Evolutionary conservation across 73 alveolate genomes (phyloP).

Genomic region (Loxodes magnus): DNA sequence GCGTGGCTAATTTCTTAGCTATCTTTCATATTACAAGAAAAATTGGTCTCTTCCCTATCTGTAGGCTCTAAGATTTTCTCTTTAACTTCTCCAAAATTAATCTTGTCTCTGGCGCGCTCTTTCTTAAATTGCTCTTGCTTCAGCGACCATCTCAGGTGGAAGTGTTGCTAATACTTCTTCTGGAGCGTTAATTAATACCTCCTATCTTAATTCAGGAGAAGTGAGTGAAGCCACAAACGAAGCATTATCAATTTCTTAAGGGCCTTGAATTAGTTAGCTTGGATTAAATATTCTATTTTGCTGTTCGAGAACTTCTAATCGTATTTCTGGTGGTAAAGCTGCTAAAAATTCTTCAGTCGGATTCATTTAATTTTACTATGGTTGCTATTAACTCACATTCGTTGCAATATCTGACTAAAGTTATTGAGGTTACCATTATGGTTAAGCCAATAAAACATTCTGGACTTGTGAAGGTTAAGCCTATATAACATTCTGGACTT

Average conservation of each 20-base stretch:
- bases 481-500: too few species aligned
- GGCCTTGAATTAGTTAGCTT: slow-evolving; percentile 2
- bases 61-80: too few species aligned
- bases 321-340: slow-evolving; percentile 4
- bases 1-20: too few species aligned
- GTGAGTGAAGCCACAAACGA: slow-evolving; percentile 40
- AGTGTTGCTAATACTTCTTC: slow-evolving; percentile 42
- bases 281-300: slow-evolving; percentile 7
- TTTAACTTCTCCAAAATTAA: too few species aligned
- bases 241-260: slow-evolving; percentile 42
- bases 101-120: too few species aligned
- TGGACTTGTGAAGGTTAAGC: too few species aligned
- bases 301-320: slow-evolving; percentile 4
- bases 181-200: slow-evolving; percentile 23
- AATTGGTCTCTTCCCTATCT: too few species aligned
- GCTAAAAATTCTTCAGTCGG: slow-evolving; percentile 4
- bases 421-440: too few species aligned
- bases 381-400: too few species aligned
- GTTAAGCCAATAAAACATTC: too few species aligned
- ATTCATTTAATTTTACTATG: not conserved
- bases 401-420: too few species aligned
- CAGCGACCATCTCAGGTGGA: slow-evolving; percentile 68
- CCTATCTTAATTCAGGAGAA: slow-evolving; percentile 29
- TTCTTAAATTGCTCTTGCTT: slow-evolving; percentile 49
- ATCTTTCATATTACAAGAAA: too few species aligned